Evolutionary conservation across 176 grass and related monocot species (phyloP), one percentile per base, ranked within the genome.

Genomic region (Triticum monococcum): DNA sequence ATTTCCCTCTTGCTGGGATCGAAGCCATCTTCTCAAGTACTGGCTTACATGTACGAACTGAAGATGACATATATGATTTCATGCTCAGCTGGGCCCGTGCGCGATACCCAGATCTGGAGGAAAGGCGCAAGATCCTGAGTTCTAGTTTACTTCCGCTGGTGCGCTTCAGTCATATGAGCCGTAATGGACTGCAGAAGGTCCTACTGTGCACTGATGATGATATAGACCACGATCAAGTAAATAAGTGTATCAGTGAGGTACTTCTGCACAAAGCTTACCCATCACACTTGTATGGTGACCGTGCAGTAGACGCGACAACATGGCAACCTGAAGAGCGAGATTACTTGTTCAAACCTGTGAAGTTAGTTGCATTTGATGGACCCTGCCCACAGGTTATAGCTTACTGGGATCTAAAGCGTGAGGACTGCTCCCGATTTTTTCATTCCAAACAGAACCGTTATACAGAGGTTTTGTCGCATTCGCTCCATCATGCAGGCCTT

Each of bases 301-400:
- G 89, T 79, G 85, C 91, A 46, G 77, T 64, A 7, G 94, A 94
- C 43, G 79, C 68, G 1, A 54, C 72, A 28, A 83, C 91, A 54
- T 78, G 38, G 69, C 80, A 88, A 52, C 86, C 76, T 43, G 73
- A 75, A 14, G 89, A 97, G 80, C 62, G 94, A 28, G 87, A 89
- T 59, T 97, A 97, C 89, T 94, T 92, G 83, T 92, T 87, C 69
- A 91, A 86, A 25, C 92, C 92, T 41, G 46, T 97, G 60, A 94
- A 97, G 79, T 92, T 97, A 3, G 90, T 94, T 2, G 95, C 92
- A 78, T 94, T 97, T 87, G 92, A 97, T 48, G 81, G 95, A 92
- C 50, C 36, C 36, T 37, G 36, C 36, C 36, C 36, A 37, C 36
- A 37, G 6, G 36, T 37, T 37, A 37, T 37, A 37, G 36, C 36